These are phyloP conservation scores for Gaeumannomyces sp. DNA, from an alignment of 2,329 filamentous ascomycete genomes.

Conservation along the genomic window DNA sequence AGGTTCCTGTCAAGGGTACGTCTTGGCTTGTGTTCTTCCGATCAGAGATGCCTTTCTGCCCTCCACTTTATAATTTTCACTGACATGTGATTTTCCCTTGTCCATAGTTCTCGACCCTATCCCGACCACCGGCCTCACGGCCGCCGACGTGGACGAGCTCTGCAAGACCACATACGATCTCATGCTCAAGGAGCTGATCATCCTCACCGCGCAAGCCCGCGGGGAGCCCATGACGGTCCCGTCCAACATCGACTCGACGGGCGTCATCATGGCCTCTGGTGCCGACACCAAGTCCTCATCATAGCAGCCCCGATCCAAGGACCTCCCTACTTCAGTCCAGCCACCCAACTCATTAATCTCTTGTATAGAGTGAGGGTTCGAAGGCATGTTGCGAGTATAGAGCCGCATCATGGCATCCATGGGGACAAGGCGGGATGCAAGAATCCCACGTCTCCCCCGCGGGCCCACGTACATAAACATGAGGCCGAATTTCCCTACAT, in stretches of 20 bases:
- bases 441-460: background rate
- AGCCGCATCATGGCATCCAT: background rate
- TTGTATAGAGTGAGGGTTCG: no score
- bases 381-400: no score
- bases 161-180: slow-evolving; percentile 60
- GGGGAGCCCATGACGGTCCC: slow-evolving; percentile 29
- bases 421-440: background rate
- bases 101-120: slow-evolving; percentile 71
- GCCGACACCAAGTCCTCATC: slow-evolving; percentile 17
- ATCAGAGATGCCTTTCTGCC: slow-evolving; percentile 4
- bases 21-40: slow-evolving; percentile 8
- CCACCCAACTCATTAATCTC: no score
- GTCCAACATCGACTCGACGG: slow-evolving; percentile 19
- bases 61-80: background rate
- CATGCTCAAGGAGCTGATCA: slow-evolving; percentile 64
- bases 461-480: background rate
- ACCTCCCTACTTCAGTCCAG: background rate
- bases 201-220: slow-evolving; percentile 45
- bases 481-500: background rate
- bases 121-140: slow-evolving; percentile 62
- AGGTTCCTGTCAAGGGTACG: slow-evolving; percentile 69
- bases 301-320: background rate
- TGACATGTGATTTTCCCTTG: slow-evolving; percentile 6
- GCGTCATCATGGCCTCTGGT: slow-evolving; percentile 27
- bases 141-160: slow-evolving; percentile 72